Percentiles rank a stretch among this genome's conserved stretches.
These are phyloP conservation scores for Blastocystis sp. DNA, from an alignment of 352 stramenopile species.

Conservation along the genomic window DNA sequence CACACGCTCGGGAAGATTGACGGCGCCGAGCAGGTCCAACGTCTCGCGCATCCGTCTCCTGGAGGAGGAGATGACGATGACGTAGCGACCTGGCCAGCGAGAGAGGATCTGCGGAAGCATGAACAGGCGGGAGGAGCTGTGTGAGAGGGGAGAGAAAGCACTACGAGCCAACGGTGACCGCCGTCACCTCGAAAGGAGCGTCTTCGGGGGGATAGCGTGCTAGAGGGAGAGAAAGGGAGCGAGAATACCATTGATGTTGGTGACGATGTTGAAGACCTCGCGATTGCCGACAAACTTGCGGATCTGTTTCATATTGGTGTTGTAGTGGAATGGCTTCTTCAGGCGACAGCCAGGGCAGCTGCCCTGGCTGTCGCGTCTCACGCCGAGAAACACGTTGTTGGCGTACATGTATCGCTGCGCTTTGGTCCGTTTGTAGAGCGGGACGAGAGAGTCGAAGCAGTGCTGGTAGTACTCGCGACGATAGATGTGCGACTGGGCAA, in stretches of 20 bases:
- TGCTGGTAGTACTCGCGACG: background rate
- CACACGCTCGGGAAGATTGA: background rate
- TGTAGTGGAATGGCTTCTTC: background rate
- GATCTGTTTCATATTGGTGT: background rate
- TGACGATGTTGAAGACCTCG: background rate
- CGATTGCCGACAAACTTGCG: background rate
- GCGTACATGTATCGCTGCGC: too few species aligned
- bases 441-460: background rate
- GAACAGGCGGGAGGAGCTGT: background rate
- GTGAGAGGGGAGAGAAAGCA: background rate
- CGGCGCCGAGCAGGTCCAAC: background rate
- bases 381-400: too few species aligned
- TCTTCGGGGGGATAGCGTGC: background rate
- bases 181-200: background rate
- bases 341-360: background rate
- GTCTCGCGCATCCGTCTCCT: background rate
- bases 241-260: background rate
- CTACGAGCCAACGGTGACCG: background rate
- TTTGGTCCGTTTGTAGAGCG: too few species aligned
- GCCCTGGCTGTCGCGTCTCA: too few species aligned
- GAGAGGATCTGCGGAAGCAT: slow-evolving; percentile 3
- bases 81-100: background rate
- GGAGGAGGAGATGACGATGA: background rate
- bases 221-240: background rate
- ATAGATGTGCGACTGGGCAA: background rate